Conservation (phyloP, 129 eudicot genomes). For the Kitagawia praeruptora region DNA sequence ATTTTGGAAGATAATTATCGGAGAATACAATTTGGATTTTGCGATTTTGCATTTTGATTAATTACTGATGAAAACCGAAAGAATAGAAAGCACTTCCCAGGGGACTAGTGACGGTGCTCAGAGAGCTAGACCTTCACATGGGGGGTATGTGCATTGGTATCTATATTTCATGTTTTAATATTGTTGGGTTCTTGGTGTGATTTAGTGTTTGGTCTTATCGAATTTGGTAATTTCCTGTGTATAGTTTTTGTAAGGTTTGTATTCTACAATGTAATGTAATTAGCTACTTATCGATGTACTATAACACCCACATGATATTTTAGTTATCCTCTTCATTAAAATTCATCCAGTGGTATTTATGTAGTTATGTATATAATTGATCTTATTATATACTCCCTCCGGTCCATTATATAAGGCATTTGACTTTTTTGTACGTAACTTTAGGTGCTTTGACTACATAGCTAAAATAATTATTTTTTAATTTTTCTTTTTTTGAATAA, state of each 20-base stretch:
- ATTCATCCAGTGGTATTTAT: not conserved
- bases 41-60: slow-evolving; percentile 18
- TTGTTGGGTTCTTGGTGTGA: not conserved
- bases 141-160: slow-evolving; percentile 58
- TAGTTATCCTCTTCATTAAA: not conserved
- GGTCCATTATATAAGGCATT: too few relatives aligned
- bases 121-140: slow-evolving; percentile 53
- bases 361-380: not conserved
- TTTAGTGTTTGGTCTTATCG: not conserved
- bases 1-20: slow-evolving; percentile 19
- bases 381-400: not conserved
- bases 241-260: not conserved
- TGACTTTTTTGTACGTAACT: too few relatives aligned
- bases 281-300: not conserved
- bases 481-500: too few relatives aligned
- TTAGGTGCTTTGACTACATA: too few relatives aligned
- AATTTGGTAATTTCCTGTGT: not conserved
- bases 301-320: not conserved
- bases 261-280: not conserved
- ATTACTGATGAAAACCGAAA: slow-evolving; percentile 55
- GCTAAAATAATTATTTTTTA: too few relatives aligned
- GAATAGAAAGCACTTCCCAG: slow-evolving; percentile 32
- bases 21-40: slow-evolving; percentile 30
- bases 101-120: slow-evolving; percentile 32
- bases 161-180: too few relatives aligned